These are phyloP conservation scores for Abelmoschus esculentus DNA, from an alignment of 345 rosid genomes.

Conservation along the genomic window DNA sequence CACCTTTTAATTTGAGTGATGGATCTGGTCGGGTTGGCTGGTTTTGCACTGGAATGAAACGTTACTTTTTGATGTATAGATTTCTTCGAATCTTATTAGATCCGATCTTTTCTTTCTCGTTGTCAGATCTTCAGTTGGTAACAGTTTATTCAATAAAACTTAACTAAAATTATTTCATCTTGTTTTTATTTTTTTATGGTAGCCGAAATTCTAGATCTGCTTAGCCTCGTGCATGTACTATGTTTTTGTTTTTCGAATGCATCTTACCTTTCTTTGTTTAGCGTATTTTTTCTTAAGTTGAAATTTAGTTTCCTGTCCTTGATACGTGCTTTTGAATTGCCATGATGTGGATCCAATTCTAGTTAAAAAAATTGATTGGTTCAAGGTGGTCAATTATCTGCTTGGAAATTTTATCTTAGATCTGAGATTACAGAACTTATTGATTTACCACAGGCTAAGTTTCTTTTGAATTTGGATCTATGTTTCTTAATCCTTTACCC, in stretches of 20 bases:
- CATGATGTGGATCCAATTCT: too few species aligned
- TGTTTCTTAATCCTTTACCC: too few species aligned
- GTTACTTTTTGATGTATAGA: not conserved
- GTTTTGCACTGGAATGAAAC: not conserved
- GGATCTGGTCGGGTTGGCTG: not conserved
- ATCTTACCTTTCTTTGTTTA: not conserved
- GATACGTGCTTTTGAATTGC: not conserved
- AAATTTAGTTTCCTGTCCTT: not conserved
- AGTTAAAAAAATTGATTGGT: too few species aligned
- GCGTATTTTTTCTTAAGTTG: not conserved
- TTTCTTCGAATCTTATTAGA: too few species aligned
- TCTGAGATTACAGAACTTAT: too few species aligned
- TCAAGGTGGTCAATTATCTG: too few species aligned
- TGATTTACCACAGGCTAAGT: too few species aligned
- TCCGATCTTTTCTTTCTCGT: not conserved
- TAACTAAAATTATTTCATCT: not conserved
- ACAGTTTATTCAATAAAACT: too few species aligned
- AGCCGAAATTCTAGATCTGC: not conserved
- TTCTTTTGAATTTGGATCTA: too few species aligned
- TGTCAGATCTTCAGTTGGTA: not conserved
- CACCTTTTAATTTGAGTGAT: not conserved
- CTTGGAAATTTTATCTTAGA: too few species aligned
- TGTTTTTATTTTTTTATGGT: not conserved
- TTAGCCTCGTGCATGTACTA: not conserved
- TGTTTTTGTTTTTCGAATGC: not conserved